Evolutionary conservation across 805 yeast genomes (phyloP).

Genomic region (Candida germanica): DNA sequence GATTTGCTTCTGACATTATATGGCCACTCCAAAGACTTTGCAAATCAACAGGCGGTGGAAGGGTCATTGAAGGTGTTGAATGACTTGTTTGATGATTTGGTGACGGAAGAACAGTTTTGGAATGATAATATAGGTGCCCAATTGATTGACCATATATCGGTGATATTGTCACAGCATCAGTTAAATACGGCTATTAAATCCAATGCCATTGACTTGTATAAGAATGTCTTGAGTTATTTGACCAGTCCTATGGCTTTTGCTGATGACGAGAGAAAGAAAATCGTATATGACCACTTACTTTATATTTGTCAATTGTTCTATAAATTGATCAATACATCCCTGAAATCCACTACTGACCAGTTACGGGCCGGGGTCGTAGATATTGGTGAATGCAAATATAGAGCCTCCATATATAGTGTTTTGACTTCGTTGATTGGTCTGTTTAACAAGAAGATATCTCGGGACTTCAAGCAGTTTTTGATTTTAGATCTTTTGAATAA

Average conservation of each 20-base stretch:
- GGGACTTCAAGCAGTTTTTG: slow-evolving; percentile 15
- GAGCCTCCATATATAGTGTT: slow-evolving; percentile 27
- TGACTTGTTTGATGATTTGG: slow-evolving; percentile 82
- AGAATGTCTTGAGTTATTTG: slow-evolving; percentile 51
- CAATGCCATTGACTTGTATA: slow-evolving; percentile 50
- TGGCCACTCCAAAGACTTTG: slow-evolving; percentile 30
- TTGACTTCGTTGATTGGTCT: slow-evolving; percentile 23
- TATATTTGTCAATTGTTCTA: slow-evolving; percentile 17
- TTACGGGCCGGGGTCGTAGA: slow-evolving; percentile 3
- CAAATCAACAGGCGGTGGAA: slow-evolving; percentile 31
- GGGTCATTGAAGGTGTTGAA: slow-evolving; percentile 61
- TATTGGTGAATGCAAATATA: slow-evolving; percentile 12
- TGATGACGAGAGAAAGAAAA: slow-evolving; percentile 31
- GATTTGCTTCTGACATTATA: slow-evolving; percentile 52
- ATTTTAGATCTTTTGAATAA: slow-evolving; percentile 20
- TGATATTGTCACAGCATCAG: slow-evolving; percentile 30
- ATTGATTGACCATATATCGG: slow-evolving; percentile 49
- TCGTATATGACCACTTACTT: slow-evolving; percentile 29
- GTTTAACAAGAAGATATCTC: slow-evolving; percentile 24
- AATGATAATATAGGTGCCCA: slow-evolving; percentile 63
- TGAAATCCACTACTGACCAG: slow-evolving; percentile 2
- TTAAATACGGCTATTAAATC: slow-evolving; percentile 26
- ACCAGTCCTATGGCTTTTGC: slow-evolving; percentile 48
- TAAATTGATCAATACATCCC: slow-evolving; percentile 16
- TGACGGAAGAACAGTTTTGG: slow-evolving; percentile 84